Evolutionary conservation across 202 grass and related monocot species (phyloP).

Genomic region (Carex sylvatica): DNA sequence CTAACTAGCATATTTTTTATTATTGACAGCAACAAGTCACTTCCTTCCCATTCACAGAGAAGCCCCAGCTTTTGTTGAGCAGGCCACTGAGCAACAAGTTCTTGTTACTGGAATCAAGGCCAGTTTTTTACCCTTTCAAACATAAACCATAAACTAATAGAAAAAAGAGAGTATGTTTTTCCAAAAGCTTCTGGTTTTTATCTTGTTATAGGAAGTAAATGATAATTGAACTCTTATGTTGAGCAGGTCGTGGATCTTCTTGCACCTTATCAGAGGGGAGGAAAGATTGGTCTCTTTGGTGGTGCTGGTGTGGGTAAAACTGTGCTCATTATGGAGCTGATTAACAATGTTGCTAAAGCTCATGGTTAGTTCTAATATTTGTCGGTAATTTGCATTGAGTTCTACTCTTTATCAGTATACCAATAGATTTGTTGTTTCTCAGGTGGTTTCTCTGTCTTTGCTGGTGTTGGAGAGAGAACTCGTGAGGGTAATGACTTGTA

Average conservation of each 20-base stretch:
- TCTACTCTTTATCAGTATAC: constrained; percentile 24
- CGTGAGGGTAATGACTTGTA: constrained; percentile 97
- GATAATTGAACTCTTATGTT: neutral
- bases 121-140: constrained; percentile 8
- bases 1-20: constrained; percentile 24
- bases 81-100: constrained; percentile 89
- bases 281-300: constrained; percentile 97
- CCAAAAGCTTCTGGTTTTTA: neutral
- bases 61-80: constrained; percentile 87
- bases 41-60: constrained; percentile 92
- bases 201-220: neutral
- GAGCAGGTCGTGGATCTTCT: constrained; percentile 78
- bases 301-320: constrained; percentile 98
- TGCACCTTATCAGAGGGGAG: constrained; percentile 93
- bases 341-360: constrained; percentile 94
- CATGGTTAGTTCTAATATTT: constrained; percentile 52
- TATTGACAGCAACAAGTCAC: constrained; percentile 59
- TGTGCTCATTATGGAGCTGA: constrained; percentile 96
- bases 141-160: neutral
- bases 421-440: constrained; percentile 28
- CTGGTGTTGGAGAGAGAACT: constrained; percentile 92
- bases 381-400: neutral
- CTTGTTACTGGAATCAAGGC: constrained; percentile 98
- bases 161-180: neutral
- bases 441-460: constrained; percentile 99